phyloP scores from a whole-genome alignment of 345 rosid genomes.

The Jatropha curcas region DNA sequence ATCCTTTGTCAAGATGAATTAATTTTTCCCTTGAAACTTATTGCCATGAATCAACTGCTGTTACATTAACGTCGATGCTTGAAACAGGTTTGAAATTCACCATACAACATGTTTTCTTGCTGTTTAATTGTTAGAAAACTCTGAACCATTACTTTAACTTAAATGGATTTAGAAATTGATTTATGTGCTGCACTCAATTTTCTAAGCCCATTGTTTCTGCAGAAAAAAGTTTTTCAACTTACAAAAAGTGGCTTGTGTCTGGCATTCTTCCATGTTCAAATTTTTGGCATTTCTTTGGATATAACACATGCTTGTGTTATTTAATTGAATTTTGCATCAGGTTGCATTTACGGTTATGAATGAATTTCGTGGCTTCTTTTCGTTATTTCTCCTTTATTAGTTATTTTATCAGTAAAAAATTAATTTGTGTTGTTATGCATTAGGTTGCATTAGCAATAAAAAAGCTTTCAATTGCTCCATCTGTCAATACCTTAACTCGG shows the following conservation, averaged over 20 bases:
- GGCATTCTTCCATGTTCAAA: neutral
- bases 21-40: neutral
- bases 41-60: too few relatives aligned
- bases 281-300: constrained; percentile 1
- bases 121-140: neutral
- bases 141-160: neutral
- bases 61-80: neutral
- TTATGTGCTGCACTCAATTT: neutral
- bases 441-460: neutral
- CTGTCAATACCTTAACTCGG: neutral
- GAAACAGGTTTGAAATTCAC: neutral
- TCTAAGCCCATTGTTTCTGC: neutral
- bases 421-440: neutral
- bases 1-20: neutral
- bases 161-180: neutral
- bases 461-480: constrained; percentile 7
- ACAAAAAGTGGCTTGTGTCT: neutral
- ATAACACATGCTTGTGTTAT: constrained; percentile 4
- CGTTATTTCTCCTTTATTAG: neutral
- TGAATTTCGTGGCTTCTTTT: constrained; percentile 2
- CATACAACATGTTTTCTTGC: neutral
- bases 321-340: constrained; percentile 10
- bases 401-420: neutral
- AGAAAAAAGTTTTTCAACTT: neutral
- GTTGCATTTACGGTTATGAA: neutral